Evolutionary conservation across 805 yeast species (phyloP), one percentile per base, ranked within the genome.

Genomic region (Cyberlindnera maritima): DNA sequence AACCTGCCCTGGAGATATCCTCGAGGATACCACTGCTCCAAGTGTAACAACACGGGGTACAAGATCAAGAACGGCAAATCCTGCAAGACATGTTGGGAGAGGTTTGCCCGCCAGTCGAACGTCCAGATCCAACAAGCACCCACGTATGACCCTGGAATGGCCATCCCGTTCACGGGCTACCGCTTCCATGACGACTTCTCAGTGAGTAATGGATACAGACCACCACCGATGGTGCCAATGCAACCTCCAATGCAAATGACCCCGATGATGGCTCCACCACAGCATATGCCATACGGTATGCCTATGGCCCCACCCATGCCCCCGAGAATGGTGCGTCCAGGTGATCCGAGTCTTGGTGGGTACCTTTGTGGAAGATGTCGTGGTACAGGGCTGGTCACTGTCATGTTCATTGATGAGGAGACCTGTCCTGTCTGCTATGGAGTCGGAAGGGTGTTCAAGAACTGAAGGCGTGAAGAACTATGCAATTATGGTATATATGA

Each of bases 341-440:
- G 96, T 2, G 96, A 88, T 57, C 92, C 94, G 1, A 57, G 81
- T 28, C 61, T 77, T 52, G 96, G 96, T 1, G 96, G 96, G 1
- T 62, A 72, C 0, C 54, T 83, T 3, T 88, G 96, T 66, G 88
- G 88, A 0, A 68, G 79, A 42, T 88, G 62, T 19, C 41, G 59
- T 12, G 60, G 62, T 2, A 29, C 44, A 2, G 60, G 57, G 2
- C 33, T 41, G 11, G 41, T 52, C 25, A 15, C 46, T 3, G 44
- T 46, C 34, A 19, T 45, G 40, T 21, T 44, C 4, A 31, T 47
- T 21, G 52, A 52, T 34, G 48, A 47, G 12, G 52, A 51, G 15
- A 14, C 43, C 1, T 51, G 54, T 17, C 32, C 36, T 11, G 51
- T 47, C 13, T 51, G 54, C 21, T 44, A 43, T 17, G 54, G 54